Conservation (phyloP, 2,329 filamentous ascomycete species). For the Arachnopeziza araneosa region DNA sequence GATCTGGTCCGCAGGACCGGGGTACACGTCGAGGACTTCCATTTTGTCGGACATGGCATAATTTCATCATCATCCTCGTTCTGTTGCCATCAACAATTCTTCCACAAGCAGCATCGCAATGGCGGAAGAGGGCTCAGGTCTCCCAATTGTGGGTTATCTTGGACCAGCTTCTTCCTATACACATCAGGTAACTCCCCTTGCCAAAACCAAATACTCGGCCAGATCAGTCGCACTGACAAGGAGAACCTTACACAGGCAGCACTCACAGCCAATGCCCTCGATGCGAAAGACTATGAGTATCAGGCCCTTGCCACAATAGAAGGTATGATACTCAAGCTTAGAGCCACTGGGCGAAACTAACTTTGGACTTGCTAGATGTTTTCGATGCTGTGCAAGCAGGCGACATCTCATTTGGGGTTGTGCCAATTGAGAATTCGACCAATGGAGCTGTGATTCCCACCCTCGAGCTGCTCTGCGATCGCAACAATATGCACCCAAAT, state of each 20-base stretch:
- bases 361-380: constrained; percentile 50
- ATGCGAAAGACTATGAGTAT: constrained; percentile 33
- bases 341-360: background rate
- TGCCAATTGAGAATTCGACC: constrained; percentile 93
- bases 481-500: constrained; percentile 55
- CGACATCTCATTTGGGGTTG: constrained; percentile 64
- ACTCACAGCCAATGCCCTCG: constrained; percentile 40
- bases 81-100: background rate
- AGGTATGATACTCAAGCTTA: constrained; percentile 13
- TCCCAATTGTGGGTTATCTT: constrained; percentile 48
- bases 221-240: constrained; percentile 25
- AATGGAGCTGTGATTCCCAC: constrained; percentile 91
- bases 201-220: constrained; percentile 4
- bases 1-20: background rate
- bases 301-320: constrained; percentile 40
- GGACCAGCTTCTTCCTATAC: constrained; percentile 63
- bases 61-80: background rate
- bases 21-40: background rate
- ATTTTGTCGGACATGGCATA: background rate
- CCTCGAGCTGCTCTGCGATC: constrained; percentile 80
- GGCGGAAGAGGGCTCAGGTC: background rate
- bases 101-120: background rate
- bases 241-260: constrained; percentile 41
- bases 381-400: constrained; percentile 71
- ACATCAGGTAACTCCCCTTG: constrained; percentile 50